These are phyloP conservation scores for Ocimum tenuiflorum DNA, from an alignment of 257 asterid species.

Conservation along the genomic window DNA sequence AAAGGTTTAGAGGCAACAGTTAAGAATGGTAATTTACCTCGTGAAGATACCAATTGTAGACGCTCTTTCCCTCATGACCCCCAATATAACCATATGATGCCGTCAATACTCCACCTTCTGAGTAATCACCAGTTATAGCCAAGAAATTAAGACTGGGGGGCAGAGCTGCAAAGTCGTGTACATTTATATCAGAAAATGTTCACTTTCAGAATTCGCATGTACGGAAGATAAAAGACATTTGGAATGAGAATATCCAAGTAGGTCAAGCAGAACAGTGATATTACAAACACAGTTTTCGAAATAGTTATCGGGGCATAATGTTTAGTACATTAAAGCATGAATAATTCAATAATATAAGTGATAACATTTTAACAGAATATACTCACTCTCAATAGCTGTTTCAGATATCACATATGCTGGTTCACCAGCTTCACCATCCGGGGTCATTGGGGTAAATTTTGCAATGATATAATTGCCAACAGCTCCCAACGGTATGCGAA, in stretches of 20 bases:
- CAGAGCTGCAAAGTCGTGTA: conserved; percentile 56
- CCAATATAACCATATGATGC: conserved; percentile 97
- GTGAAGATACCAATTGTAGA: conserved; percentile 77
- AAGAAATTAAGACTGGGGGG: conserved; percentile 91
- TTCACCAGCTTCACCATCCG: conserved; percentile 97
- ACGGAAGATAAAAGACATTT: conserved; percentile 6
- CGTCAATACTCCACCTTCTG: conserved; percentile 78
- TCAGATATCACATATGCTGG: conserved; percentile 78
- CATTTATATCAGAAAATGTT: conserved; percentile 19
- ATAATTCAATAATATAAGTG: neutral
- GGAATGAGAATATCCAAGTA: conserved; percentile 5
- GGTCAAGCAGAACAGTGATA: neutral
- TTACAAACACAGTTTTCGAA: neutral
- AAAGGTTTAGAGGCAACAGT: conserved; percentile 7
- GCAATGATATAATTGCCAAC: conserved; percentile 76
- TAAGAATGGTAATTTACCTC: conserved; percentile 45
- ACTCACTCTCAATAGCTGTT: conserved; percentile 68
- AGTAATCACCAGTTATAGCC: conserved; percentile 81
- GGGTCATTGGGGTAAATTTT: conserved; percentile 93
- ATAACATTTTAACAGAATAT: neutral
- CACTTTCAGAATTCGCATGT: neutral
- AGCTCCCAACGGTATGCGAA: conserved; percentile 92
- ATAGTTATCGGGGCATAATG: neutral
- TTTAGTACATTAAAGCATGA: neutral
- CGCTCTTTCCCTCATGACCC: conserved; percentile 94